Evolutionary conservation across 2,329 filamentous ascomycete species (phyloP).

Genomic region (Sarocladiaceae sp.): DNA sequence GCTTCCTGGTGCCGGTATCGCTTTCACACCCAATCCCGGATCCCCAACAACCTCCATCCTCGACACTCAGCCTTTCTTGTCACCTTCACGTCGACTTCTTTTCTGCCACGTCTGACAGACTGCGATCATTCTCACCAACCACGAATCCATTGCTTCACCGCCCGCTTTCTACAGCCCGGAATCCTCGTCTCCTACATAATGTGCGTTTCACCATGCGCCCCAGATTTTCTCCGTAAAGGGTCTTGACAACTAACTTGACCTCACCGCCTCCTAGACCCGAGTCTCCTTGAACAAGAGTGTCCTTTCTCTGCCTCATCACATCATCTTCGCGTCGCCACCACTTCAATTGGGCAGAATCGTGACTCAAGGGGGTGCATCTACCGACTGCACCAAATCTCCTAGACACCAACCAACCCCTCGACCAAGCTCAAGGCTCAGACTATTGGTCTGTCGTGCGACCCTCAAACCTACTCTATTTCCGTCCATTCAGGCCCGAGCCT

Average conservation of each 20-base stretch:
- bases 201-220: constrained; percentile 6
- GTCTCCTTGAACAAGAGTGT: no score
- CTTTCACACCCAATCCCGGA: constrained; percentile 1
- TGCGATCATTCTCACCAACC: background rate
- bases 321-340: no score
- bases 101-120: background rate
- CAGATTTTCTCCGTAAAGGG: constrained; percentile 6
- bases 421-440: no score
- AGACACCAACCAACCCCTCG: no score
- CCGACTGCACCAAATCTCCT: no score
- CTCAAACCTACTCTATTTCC: no score
- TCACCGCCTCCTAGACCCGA: background rate
- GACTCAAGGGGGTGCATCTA: no score
- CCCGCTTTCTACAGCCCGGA: background rate
- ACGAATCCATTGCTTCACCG: background rate
- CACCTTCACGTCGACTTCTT: background rate
- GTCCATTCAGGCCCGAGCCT: no score
- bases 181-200: constrained; percentile 2
- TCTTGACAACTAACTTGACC: constrained; percentile 5
- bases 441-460: no score
- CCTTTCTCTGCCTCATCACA: no score
- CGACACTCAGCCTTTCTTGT: background rate
- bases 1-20: constrained; percentile 7
- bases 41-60: background rate
- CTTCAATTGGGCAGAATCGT: no score